Base-by-base conservation (phyloP, 306 rosid genomes). In the Acacia melanoxylon region DNA sequence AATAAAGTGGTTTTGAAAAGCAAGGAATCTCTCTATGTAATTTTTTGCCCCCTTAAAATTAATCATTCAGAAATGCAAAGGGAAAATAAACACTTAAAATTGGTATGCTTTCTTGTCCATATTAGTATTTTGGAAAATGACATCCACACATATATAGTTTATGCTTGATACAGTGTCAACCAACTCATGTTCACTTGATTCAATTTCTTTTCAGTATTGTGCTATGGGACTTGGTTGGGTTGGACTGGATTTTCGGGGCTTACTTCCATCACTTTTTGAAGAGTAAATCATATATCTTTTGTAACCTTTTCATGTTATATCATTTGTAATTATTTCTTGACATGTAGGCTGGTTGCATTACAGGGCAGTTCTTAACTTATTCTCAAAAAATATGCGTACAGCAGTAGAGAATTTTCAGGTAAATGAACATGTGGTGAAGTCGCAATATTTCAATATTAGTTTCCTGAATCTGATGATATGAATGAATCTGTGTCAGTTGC, bases 151-250 rank as follows among this genome's bases (percentile, higher is more conserved):
- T 0, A 51, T 19, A 2, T 20, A n/a, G 63, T n/a, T 56, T 45
- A 19, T 24, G 59, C 73, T 66, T 71, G 68, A 33, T 22, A 54
- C 78, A 83, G 61, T 71, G 67, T 29, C 59, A 73, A 73, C 51
- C 69, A 80, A 76, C 52, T 86, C 61, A 45, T 81, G 77, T 80
- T 86, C 24, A 84, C 78, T 29, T 75, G 78, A 31, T 71, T 77
- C 66, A 82, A 27, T 58, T 80, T 54, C 89, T 77, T 83, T 66
- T 42, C 97, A 96, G 99, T 96, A 93, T 80, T 96, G 99, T 90
- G 97, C 99, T 41, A 91, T 93, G 97, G 99, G 99, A 78, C 98
- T 96, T 88, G 99, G 99, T 84, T 93, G 99, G 99, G 99, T 96
- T 82, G 99, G 99, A 78, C 88, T 96, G 68, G 99, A 96, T 87